Base-by-base conservation (phyloP, 208 protist species). In the Wallacemonas collosoma region DNA sequence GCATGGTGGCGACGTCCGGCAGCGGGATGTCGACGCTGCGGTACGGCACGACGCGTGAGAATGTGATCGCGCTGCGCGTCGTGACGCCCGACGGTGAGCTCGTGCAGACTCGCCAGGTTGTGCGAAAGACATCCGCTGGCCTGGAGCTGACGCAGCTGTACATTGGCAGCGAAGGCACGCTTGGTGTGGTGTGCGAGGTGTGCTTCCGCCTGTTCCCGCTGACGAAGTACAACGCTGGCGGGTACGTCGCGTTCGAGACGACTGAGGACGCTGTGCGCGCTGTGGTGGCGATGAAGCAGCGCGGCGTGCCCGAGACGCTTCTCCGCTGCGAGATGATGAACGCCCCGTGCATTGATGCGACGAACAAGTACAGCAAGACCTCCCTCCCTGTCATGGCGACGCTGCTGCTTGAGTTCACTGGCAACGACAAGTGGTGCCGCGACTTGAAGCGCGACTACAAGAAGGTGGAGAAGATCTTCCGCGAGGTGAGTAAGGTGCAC, bases 81-180 rank as follows among this genome's bases (percentile, higher is more conserved):
- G 76, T 89, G 2, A 76, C 88, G 3, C 60, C 83, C 9, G 51
- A 76, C 40, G 87, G 78, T 1, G 51, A 67, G 11, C n/a, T 83
- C 38, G 64, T 86, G 9, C 77, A 86, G 60, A 87, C 81, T 17
- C 58, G 63, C 15, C 61, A 82, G 41, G 71, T 80, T 38, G 83
- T 83, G 15, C 83, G 82, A 26, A 96, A 97, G 77, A 87, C 77
- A 9, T 91, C 81, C 39, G 61, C 82, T 11, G 92, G 90, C 14
- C 92, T 91, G 36, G 87, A 97, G 62, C 68, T 95, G 11, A 96
- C 82, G 15, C 75, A 82, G 63, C 71, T 97, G 15, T 94, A 94
- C 60, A 75, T 91, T 44, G 87, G 87, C 14, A 75, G 72, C 2
- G 90, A 97, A 60, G 90, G 88, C 26, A 95, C 88, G 35, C 71